A percentile compares a stretch with the other conserved stretches of the same genome.
Conservation (phyloP, 768 basidiomycete genomes). For the Calocybe indica region DNA sequence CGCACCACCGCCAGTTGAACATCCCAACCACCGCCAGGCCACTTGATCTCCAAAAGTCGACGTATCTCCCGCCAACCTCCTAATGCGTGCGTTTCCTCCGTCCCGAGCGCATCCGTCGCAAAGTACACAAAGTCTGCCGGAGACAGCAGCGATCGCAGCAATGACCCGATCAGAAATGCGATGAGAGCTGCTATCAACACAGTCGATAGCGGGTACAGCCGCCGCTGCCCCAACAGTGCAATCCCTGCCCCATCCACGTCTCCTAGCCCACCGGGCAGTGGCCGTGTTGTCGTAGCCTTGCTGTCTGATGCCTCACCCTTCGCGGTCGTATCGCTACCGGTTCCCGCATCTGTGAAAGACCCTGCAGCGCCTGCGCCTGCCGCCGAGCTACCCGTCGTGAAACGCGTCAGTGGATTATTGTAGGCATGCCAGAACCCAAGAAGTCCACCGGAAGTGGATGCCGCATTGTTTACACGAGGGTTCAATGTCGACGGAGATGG, state of each 20-base stretch:
- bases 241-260: constrained; percentile 18
- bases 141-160: constrained; percentile 81
- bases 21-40: constrained; percentile 81
- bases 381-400: constrained; percentile 25
- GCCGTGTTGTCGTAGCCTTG: constrained; percentile 5
- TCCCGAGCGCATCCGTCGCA: constrained; percentile 49
- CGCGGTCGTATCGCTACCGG: constrained; percentile 7
- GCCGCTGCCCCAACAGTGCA: constrained; percentile 10
- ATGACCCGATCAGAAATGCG: constrained; percentile 86
- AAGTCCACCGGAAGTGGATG: constrained; percentile 30
- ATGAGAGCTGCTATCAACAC: constrained; percentile 78
- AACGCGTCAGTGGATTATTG: constrained; percentile 50
- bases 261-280: constrained; percentile 32
- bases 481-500: constrained; percentile 8
- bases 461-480: constrained; percentile 15
- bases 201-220: constrained; percentile 41
- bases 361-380: constrained; percentile 17
- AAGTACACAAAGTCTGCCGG: constrained; percentile 91
- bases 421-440: constrained; percentile 59
- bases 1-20: constrained; percentile 82
- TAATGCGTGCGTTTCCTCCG: constrained; percentile 36
- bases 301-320: background rate
- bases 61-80: constrained; percentile 82
- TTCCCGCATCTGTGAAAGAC: background rate
- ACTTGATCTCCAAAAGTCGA: constrained; percentile 76